Evolutionary conservation across 108 stramenopile species (phyloP), one percentile per base, ranked within the genome.

Genomic region (Mediolabrus comicus): DNA sequence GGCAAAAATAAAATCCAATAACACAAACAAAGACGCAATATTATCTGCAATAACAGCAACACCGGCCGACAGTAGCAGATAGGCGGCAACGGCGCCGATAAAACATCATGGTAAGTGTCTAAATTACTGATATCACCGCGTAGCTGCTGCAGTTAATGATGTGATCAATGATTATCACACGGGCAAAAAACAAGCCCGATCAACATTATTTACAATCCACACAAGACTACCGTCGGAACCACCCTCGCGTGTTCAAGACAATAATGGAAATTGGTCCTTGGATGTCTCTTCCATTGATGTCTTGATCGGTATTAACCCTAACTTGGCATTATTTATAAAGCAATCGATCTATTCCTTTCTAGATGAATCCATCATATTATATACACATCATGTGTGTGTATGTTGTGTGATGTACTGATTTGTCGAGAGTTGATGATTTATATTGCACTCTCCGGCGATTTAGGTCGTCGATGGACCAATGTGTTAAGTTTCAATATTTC

Each of bases 261-360:
- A 29, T 33, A 30, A 39, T 36, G 60, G 62, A 67, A 67, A 65
- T 62, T 46, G 57, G 74, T 67, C 74, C 74, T 75, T 75, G 74
- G 74, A 67, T 59, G 52, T 62, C 33, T 60, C 60, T 75, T 41
- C 28, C 26, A 65, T 2, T 28, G 25, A 24, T 33, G 27, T 54
- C 6, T 41, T 53, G 72, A 62, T 56, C 49, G 60, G 60, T 66
- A 32, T 39, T 67, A 67, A 67, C 74, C 74, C 74, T 75, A 75
- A 75, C 74, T 28, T 46, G 59, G 43, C n/a, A 61, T 53, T n/a
- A n/a, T 17, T 43, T 43, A 17, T 17, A 43, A 43, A n/a, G n/a
- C 4, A 25, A 26, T 43, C 46, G 7, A 41, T 65, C 62, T 74
- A 54, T 49, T 64, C 72, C 72, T 66, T 43, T 59, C 16, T 25